Conservation (phyloP, 345 rosid genomes). For the Noccaea caerulescens region DNA sequence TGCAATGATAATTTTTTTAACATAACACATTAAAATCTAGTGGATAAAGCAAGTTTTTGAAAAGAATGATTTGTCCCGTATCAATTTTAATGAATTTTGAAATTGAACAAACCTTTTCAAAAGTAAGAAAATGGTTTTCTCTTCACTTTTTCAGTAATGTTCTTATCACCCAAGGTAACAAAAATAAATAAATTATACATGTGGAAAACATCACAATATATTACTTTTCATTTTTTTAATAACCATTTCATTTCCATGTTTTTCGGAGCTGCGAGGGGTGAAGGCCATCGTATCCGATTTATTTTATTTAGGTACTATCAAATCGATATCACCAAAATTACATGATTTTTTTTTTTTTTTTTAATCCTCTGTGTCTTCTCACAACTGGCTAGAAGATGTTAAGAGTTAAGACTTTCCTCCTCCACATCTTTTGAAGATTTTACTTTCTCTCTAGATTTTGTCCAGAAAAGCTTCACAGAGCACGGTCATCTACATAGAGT, state of each 20-base stretch:
- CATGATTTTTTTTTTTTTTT: background rate
- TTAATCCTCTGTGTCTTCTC: background rate
- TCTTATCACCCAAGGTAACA: background rate
- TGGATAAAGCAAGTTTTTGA: background rate
- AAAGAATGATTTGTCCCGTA: constrained; percentile 14
- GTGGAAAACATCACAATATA: constrained; percentile 13
- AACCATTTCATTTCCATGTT: background rate
- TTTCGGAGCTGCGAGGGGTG: background rate
- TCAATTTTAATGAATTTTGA: background rate
- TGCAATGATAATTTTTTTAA: background rate
- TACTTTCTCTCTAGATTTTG: constrained; percentile 10
- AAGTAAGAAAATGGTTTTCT: background rate
- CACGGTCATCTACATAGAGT: background rate
- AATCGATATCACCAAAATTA: background rate
- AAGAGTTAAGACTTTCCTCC: background rate
- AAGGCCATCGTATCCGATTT: background rate
- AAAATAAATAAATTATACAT: background rate
- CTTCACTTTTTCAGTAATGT: constrained; percentile 6
- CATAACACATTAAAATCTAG: background rate
- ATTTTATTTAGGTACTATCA: background rate
- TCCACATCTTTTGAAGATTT: constrained; percentile 28
- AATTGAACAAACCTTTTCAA: background rate
- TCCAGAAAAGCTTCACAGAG: constrained; percentile 9
- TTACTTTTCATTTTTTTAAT: constrained; percentile 13
- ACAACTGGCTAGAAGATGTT: background rate